Evolutionary conservation across 2,329 filamentous ascomycete genomes (phyloP).

Genomic region (Penicillium thymicola): DNA sequence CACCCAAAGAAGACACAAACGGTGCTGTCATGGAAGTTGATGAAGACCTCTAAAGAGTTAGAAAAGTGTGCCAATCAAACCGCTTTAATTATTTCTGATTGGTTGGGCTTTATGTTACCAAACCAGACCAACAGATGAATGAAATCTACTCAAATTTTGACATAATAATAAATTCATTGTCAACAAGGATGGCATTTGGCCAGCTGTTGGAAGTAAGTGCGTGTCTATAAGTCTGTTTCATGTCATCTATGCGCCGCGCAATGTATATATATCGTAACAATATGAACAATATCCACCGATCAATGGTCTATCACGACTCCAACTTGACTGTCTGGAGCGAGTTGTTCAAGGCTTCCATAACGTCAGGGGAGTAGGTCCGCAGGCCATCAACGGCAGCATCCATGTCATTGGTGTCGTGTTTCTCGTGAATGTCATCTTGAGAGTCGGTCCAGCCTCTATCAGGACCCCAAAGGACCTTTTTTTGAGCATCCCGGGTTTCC

Average conservation of each 20-base stretch:
- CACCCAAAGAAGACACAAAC: constrained; percentile 46
- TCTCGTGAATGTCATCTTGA: constrained; percentile 18
- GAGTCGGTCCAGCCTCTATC: constrained; percentile 38
- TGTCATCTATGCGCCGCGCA: constrained; percentile 8
- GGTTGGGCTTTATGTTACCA: neutral
- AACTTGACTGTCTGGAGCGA: constrained; percentile 14
- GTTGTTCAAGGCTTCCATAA: constrained; percentile 12
- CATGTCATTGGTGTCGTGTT: constrained; percentile 7
- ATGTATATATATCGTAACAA: constrained; percentile 14
- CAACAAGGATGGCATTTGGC: neutral
- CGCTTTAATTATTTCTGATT: constrained; percentile 17
- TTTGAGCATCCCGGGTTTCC: constrained; percentile 33
- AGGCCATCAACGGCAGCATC: constrained; percentile 17
- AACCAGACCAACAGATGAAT: constrained; percentile 6
- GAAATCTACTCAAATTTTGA: neutral
- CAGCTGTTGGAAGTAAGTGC: neutral
- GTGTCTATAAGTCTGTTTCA: neutral
- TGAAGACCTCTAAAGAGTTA: constrained; percentile 49
- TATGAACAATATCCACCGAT: neutral
- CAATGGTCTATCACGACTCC: constrained; percentile 7
- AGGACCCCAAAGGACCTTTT: constrained; percentile 41
- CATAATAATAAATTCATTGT: neutral
- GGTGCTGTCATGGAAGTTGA: constrained; percentile 65
- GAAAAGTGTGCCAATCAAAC: constrained; percentile 16
- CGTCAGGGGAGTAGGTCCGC: constrained; percentile 5